These are phyloP conservation scores for Mortierella antarctica DNA, from an alignment of 192 early-diverging fungal species.

Conservation along the genomic window DNA sequence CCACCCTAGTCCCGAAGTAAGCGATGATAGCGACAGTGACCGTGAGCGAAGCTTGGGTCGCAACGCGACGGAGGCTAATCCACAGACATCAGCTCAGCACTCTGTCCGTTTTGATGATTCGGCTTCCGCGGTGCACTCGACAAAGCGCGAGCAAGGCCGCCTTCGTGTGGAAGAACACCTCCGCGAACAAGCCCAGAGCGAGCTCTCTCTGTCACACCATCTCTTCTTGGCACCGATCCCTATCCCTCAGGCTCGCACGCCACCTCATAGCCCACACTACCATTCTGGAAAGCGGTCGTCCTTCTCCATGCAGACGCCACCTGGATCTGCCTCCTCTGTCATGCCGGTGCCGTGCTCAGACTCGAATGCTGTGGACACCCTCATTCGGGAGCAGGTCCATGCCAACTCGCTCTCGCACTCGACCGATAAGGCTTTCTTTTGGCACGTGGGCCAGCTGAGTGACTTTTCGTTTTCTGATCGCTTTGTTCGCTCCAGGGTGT, in stretches of 20 bases:
- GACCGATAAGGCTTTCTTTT: slow-evolving; percentile 32
- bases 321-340: slow-evolving; percentile 25
- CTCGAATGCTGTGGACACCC: slow-evolving; percentile 17
- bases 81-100: too few species aligned
- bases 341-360: slow-evolving; percentile 29
- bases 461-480: slow-evolving; percentile 52
- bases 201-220: slow-evolving; percentile 22
- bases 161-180: not conserved
- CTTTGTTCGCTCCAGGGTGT: slow-evolving; percentile 46
- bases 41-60: slow-evolving; percentile 9
- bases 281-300: slow-evolving; percentile 14
- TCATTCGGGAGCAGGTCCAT: slow-evolving; percentile 35
- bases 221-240: slow-evolving; percentile 44
- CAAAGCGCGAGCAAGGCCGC: too few species aligned
- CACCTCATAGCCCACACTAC: slow-evolving; percentile 32
- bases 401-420: slow-evolving; percentile 18
- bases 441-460: slow-evolving; percentile 48
- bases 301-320: slow-evolving; percentile 33
- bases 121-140: too few species aligned
- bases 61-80: not conserved
- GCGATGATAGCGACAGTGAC: slow-evolving; percentile 40
- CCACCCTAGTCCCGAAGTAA: slow-evolving; percentile 40
- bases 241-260: slow-evolving; percentile 32
- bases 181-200: slow-evolving; percentile 10
- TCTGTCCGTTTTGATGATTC: too few species aligned